Evolutionary conservation across 1,139 yeast genomes (phyloP).

Genomic region (Debaryomycetaceae sp.): DNA sequence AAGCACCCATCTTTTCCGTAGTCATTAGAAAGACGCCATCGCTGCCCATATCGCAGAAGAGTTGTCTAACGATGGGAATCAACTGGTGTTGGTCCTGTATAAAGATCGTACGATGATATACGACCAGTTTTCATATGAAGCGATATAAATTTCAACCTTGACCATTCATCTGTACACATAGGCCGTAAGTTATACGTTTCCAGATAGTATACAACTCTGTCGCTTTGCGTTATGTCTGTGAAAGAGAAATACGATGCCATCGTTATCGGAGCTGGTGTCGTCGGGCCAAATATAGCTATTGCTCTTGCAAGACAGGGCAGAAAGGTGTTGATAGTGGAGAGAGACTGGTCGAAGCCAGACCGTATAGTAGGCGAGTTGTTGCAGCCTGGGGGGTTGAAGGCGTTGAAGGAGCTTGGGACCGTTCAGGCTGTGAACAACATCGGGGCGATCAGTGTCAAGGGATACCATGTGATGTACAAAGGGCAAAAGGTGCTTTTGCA

Average conservation of each 20-base stretch:
- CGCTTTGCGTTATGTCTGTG: neutral
- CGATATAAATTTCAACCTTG: neutral
- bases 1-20: too few relatives aligned
- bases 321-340: conserved; percentile 68
- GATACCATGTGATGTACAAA: conserved; percentile 74
- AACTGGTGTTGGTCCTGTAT: conserved; percentile 3
- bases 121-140: neutral
- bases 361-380: conserved; percentile 94
- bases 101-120: neutral
- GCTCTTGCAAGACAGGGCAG: conserved; percentile 90
- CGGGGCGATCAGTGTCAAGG: conserved; percentile 73
- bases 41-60: neutral
- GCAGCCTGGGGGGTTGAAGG: conserved; percentile 93
- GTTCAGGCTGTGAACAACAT: conserved; percentile 73
- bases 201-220: neutral
- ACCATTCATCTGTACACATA: neutral
- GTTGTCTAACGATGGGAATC: neutral
- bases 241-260: conserved; percentile 49
- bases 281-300: conserved; percentile 91
- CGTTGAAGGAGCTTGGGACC: conserved; percentile 79
- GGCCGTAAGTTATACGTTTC: neutral
- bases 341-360: conserved; percentile 91
- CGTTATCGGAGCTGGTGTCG: conserved; percentile 92
- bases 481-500: conserved; percentile 56
- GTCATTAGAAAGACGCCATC: too few relatives aligned